These are phyloP conservation scores for Cyclostephanos tholiformis DNA, from an alignment of 108 stramenopile genomes.

Conservation along the genomic window DNA sequence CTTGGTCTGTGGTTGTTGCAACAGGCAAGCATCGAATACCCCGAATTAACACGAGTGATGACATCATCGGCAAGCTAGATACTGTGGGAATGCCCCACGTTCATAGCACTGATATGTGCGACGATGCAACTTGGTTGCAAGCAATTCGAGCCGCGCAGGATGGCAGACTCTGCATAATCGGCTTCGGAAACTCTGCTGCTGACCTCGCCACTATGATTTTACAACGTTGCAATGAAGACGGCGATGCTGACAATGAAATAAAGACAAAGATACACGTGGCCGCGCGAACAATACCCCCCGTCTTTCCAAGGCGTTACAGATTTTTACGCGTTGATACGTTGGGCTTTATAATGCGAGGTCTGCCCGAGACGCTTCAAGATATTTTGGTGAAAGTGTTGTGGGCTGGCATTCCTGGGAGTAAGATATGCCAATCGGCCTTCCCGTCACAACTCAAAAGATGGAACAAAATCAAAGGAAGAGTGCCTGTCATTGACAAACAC, in stretches of 20 bases:
- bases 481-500: slow-evolving; percentile 59
- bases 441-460: slow-evolving; percentile 49
- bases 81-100: slow-evolving; percentile 22
- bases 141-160: slow-evolving; percentile 40
- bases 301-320: slow-evolving; percentile 44
- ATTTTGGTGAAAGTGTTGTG: slow-evolving; percentile 39
- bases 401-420: slow-evolving; percentile 35
- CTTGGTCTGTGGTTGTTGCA: slow-evolving; percentile 51
- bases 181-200: slow-evolving; percentile 57
- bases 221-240: slow-evolving; percentile 24
- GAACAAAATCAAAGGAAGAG: slow-evolving; percentile 44
- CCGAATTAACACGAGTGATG: slow-evolving; percentile 37
- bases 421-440: slow-evolving; percentile 45
- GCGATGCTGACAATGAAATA: not conserved
- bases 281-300: slow-evolving; percentile 54
- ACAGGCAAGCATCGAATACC: slow-evolving; percentile 55
- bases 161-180: slow-evolving; percentile 43
- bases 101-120: slow-evolving; percentile 44
- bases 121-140: slow-evolving; percentile 27
- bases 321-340: slow-evolving; percentile 54
- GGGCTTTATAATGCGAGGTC: slow-evolving; percentile 34
- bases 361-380: slow-evolving; percentile 48
- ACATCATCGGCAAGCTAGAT: slow-evolving; percentile 32
- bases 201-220: slow-evolving; percentile 45
- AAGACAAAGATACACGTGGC: slow-evolving; percentile 52